Evolutionary conservation across 768 basidiomycete species (phyloP).

Genomic region (Lactarius psammicola): DNA sequence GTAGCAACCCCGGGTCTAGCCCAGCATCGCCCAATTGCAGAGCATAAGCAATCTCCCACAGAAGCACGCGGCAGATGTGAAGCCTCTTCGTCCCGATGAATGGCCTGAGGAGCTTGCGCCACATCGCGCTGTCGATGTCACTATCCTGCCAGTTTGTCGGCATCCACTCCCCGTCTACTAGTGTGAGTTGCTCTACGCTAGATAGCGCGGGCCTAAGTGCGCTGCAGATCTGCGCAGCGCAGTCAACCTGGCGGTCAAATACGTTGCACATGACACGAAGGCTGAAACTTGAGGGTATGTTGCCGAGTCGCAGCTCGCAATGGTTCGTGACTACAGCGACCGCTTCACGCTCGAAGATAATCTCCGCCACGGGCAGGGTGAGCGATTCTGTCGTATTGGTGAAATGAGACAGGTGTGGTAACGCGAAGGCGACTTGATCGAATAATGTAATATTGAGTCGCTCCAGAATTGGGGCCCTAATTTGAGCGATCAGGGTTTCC

Average conservation of each 20-base stretch:
- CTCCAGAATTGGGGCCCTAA: background rate
- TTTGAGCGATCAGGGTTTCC: conserved; percentile 5
- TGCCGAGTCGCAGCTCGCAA: background rate
- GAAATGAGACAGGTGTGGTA: conserved; percentile 1
- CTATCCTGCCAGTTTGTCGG: background rate
- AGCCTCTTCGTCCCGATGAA: conserved; percentile 1
- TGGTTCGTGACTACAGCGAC: background rate
- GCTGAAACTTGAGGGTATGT: background rate
- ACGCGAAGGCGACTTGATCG: background rate
- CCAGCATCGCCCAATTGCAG: background rate
- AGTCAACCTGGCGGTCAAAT: conserved; percentile 2
- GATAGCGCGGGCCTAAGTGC: background rate
- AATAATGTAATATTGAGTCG: background rate
- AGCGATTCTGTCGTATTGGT: background rate
- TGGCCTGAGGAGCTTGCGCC: background rate
- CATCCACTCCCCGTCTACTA: background rate
- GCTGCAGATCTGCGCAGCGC: background rate
- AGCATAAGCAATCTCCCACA: background rate
- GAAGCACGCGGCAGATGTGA: background rate
- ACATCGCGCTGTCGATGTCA: background rate
- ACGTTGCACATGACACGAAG: background rate
- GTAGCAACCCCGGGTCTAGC: background rate
- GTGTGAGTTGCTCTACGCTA: background rate
- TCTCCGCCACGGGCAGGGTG: background rate
- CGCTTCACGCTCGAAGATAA: background rate